These are phyloP conservation scores for Cryptosporidium viatorum DNA, from an alignment of 169 alveolate species.

Conservation along the genomic window DNA sequence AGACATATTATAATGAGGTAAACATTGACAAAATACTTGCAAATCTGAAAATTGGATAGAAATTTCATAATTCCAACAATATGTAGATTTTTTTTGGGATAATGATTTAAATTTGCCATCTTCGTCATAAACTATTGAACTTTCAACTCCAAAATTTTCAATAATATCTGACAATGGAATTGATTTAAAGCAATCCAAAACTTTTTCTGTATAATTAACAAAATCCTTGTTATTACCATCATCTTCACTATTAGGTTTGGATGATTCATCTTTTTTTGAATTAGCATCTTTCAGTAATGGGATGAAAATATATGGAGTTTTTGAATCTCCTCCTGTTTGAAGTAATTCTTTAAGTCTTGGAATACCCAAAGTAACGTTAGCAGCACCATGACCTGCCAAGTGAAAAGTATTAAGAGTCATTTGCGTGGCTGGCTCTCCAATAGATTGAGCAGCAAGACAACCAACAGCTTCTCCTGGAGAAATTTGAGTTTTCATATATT, in stretches of 20 bases:
- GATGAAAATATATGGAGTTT: slow-evolving; percentile 66
- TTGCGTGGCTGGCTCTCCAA: slow-evolving; percentile 99
- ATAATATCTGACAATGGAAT: slow-evolving; percentile 68
- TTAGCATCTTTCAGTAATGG: slow-evolving; percentile 10
- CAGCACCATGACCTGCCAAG: slow-evolving; percentile 99
- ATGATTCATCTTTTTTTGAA: not conserved
- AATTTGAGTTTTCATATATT: slow-evolving; percentile 86
- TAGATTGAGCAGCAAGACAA: slow-evolving; percentile 96
- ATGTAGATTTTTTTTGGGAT: not conserved
- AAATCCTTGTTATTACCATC: not conserved
- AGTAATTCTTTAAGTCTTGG: slow-evolving; percentile 98
- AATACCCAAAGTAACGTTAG: slow-evolving; percentile 99
- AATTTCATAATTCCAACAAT: slow-evolving; percentile 87
- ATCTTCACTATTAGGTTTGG: not conserved
- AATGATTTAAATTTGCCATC: not conserved
- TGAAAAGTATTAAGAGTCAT: slow-evolving; percentile 99
- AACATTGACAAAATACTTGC: slow-evolving; percentile 79
- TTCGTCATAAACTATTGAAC: slow-evolving; percentile 55
- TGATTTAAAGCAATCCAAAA: slow-evolving; percentile 56
- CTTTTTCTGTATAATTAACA: slow-evolving; percentile 16
- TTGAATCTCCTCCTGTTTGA: slow-evolving; percentile 81
- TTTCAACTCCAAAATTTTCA: slow-evolving; percentile 59
- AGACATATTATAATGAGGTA: slow-evolving; percentile 48
- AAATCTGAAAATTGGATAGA: slow-evolving; percentile 87
- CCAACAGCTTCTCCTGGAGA: slow-evolving; percentile 99